Percentiles rank a stretch among this genome's conserved stretches.
Conservation (phyloP, 257 asterid species). For the Euphrasia confusa region DNA sequence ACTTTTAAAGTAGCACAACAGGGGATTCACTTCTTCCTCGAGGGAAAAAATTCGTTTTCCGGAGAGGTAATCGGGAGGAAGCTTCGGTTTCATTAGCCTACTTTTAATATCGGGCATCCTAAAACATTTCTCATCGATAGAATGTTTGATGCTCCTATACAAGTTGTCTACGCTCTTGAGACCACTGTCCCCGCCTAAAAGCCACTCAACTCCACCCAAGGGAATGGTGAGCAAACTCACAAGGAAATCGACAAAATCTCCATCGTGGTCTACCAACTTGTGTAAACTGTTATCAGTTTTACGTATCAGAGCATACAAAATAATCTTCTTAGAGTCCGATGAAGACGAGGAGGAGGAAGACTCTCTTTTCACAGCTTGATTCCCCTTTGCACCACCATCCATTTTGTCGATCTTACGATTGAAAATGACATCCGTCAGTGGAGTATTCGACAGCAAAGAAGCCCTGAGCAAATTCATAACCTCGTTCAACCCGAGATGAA, state of each 20-base stretch:
- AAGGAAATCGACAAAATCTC: no score
- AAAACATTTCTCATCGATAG: neutral
- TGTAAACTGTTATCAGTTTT: no score
- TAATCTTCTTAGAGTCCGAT: no score
- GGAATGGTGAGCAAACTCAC: conserved; percentile 12
- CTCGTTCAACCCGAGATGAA: neutral
- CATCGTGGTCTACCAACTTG: no score
- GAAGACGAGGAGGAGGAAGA: no score
- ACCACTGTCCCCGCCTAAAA: conserved; percentile 14
- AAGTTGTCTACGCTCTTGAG: conserved; percentile 24
- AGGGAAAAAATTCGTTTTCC: neutral
- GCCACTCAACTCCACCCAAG: conserved; percentile 19
- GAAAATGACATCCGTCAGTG: no score
- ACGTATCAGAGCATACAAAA: no score
- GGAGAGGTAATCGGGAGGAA: conserved; percentile 6
- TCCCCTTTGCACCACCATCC: no score
- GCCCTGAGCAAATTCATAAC: neutral
- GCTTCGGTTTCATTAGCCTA: neutral
- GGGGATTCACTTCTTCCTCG: neutral
- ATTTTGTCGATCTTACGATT: no score
- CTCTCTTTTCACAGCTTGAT: no score
- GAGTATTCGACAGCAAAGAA: no score
- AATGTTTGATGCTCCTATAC: neutral
- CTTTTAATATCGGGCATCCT: neutral
- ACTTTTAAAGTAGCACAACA: neutral